phyloP scores from a whole-genome alignment of 495 filamentous ascomycete species.

The Usnea hakonensis region DNA sequence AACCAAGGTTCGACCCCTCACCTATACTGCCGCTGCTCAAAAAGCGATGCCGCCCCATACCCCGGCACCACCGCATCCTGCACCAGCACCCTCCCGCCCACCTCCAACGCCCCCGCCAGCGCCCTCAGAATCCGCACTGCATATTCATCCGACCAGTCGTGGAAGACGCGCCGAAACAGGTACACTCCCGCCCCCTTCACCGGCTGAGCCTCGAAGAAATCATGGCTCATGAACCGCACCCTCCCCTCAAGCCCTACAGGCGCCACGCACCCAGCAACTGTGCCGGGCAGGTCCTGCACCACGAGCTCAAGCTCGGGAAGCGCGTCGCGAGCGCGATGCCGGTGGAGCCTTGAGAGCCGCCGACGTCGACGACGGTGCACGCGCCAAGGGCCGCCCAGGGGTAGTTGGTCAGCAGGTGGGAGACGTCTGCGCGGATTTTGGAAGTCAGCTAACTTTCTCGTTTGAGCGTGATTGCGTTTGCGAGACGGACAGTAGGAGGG shows the following conservation, averaged over 20 bases:
- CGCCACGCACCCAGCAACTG: not conserved
- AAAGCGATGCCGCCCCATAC: not conserved
- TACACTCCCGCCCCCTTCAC: not conserved
- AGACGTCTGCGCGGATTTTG: not conserved
- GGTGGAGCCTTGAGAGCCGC: not conserved
- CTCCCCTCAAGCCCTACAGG: not conserved
- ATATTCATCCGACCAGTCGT: conserved; percentile 5
- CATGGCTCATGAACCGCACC: not conserved
- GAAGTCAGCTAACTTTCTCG: too few relatives aligned
- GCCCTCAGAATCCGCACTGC: not conserved
- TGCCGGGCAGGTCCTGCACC: not conserved
- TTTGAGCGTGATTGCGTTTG: not conserved
- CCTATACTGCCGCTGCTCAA: not conserved
- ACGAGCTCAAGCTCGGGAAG: not conserved
- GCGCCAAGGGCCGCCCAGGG: not conserved
- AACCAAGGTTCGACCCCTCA: not conserved
- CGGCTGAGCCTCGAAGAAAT: not conserved
- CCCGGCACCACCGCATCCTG: not conserved
- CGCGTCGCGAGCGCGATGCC: not conserved
- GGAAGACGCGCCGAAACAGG: not conserved
- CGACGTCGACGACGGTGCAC: not conserved
- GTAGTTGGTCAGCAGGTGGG: not conserved
- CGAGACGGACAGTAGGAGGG: not conserved
- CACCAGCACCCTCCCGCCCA: not conserved
- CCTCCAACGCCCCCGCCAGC: not conserved